Evolutionary conservation across 148 eudicot species (phyloP).

Genomic region (Drosera capensis): DNA sequence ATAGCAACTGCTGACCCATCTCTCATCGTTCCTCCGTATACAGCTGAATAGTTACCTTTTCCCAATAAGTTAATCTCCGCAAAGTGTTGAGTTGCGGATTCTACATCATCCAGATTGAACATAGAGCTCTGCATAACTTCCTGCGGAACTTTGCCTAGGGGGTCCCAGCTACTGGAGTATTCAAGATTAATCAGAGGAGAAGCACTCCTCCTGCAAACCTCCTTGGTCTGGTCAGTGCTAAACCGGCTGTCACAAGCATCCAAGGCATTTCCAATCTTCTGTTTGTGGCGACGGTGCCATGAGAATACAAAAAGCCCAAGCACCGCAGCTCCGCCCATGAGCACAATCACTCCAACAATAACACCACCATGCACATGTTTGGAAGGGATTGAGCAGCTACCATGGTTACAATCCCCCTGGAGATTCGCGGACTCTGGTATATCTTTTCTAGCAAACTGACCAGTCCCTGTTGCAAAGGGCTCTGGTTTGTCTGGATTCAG

Average conservation of each 20-base stretch:
- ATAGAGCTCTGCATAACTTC: slow-evolving; percentile 58
- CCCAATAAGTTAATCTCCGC: slow-evolving; percentile 67
- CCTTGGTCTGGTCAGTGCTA: slow-evolving; percentile 58
- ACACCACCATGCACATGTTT: slow-evolving; percentile 24
- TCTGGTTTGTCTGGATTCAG: slow-evolving; percentile 27
- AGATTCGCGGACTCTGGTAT: slow-evolving; percentile 64
- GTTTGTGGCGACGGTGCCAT: slow-evolving; percentile 61
- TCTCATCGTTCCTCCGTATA: slow-evolving; percentile 57
- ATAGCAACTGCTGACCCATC: slow-evolving; percentile 71
- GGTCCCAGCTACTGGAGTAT: slow-evolving; percentile 80
- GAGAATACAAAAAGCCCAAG: slow-evolving; percentile 35
- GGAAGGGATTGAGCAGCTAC: slow-evolving; percentile 17
- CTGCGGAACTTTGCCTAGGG: slow-evolving; percentile 53
- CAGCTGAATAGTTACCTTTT: slow-evolving; percentile 64
- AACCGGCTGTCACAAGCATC: slow-evolving; percentile 37
- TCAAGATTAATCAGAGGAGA: slow-evolving; percentile 74
- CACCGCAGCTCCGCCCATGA: slow-evolving; percentile 20
- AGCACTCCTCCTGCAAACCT: slow-evolving; percentile 44
- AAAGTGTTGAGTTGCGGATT: slow-evolving; percentile 70
- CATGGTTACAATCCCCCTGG: slow-evolving; percentile 21
- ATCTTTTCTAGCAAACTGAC: slow-evolving; percentile 25
- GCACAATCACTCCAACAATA: slow-evolving; percentile 26
- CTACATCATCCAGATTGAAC: slow-evolving; percentile 74
- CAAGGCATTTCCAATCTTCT: slow-evolving; percentile 50
- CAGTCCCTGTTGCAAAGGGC: slow-evolving; percentile 43